Conservation (phyloP, 2,329 filamentous ascomycete genomes). For the Penicillium olsonii region DNA sequence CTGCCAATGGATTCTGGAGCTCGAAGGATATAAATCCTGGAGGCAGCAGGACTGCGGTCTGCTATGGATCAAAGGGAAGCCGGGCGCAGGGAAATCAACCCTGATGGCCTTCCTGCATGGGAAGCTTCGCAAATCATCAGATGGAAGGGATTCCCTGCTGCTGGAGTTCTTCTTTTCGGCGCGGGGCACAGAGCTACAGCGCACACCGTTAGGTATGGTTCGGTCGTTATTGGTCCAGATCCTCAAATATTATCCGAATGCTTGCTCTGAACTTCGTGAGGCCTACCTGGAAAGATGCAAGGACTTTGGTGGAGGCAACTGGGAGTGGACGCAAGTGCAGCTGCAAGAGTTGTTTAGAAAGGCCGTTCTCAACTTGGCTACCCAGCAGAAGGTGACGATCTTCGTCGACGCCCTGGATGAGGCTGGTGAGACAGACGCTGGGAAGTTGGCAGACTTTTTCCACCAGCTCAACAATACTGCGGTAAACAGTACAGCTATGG, state of each 20-base stretch:
- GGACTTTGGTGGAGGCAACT: background rate
- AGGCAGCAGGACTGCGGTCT: slow-evolving; percentile 1
- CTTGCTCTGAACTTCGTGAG: background rate
- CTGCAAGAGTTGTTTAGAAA: slow-evolving; percentile 5
- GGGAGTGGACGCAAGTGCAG: slow-evolving; percentile 6
- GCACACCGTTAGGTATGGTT: slow-evolving; percentile 14
- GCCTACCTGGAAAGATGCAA: slow-evolving; percentile 3
- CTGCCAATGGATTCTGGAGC: slow-evolving; percentile 15
- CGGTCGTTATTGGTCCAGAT: slow-evolving; percentile 21
- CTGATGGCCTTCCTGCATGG: background rate
- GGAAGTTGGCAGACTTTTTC: slow-evolving; percentile 4
- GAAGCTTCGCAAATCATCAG: background rate
- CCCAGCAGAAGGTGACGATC: background rate
- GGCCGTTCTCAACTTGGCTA: slow-evolving; percentile 2
- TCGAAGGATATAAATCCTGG: slow-evolving; percentile 16
- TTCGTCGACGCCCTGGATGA: slow-evolving; percentile 18
- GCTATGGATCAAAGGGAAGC: slow-evolving; percentile 25
- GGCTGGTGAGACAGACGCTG: slow-evolving; percentile 8
- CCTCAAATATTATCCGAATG: slow-evolving; percentile 3
- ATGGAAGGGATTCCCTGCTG: background rate
- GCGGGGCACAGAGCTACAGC: slow-evolving; percentile 14
- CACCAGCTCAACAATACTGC: slow-evolving; percentile 1
- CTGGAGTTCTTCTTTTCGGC: slow-evolving; percentile 22
- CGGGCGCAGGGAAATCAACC: background rate
- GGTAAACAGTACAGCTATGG: background rate